These are phyloP conservation scores for Sphagnum fallax DNA, from an alignment of 228 moss, liverwort and hornwort genomes.

Conservation along the genomic window DNA sequence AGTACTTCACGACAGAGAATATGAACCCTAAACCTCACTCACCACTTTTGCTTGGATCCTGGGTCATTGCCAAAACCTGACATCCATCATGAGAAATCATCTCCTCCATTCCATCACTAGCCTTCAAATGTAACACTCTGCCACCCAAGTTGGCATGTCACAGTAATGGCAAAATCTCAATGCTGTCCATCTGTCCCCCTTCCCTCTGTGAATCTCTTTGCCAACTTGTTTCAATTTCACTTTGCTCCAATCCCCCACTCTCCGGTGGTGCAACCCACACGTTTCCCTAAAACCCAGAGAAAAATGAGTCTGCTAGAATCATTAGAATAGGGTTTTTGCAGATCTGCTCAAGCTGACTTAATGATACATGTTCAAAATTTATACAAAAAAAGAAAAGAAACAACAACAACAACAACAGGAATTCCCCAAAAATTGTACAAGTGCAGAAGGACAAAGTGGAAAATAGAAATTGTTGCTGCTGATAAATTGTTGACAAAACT, in stretches of 20 bases:
- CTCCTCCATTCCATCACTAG: constrained; percentile 21
- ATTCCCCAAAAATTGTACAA: no score
- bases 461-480: no score
- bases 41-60: constrained; percentile 39
- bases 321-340: not conserved
- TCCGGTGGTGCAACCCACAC: constrained; percentile 41
- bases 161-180: constrained; percentile 28
- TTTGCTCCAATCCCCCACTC: constrained; percentile 26
- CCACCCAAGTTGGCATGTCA: constrained; percentile 33
- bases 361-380: not conserved
- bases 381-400: no score
- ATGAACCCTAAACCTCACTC: constrained; percentile 5
- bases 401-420: no score
- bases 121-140: constrained; percentile 23
- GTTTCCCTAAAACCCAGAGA: constrained; percentile 25
- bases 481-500: no score
- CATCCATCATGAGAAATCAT: constrained; percentile 37
- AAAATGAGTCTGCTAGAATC: no score
- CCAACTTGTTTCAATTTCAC: constrained; percentile 36
- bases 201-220: constrained; percentile 22
- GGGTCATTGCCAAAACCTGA: constrained; percentile 22
- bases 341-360: not conserved
- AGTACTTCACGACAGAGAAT: not conserved
- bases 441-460: no score
- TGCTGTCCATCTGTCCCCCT: constrained; percentile 19